Evolutionary conservation across 495 filamentous ascomycete species (phyloP).

Genomic region (Trichocladium antarcticum): DNA sequence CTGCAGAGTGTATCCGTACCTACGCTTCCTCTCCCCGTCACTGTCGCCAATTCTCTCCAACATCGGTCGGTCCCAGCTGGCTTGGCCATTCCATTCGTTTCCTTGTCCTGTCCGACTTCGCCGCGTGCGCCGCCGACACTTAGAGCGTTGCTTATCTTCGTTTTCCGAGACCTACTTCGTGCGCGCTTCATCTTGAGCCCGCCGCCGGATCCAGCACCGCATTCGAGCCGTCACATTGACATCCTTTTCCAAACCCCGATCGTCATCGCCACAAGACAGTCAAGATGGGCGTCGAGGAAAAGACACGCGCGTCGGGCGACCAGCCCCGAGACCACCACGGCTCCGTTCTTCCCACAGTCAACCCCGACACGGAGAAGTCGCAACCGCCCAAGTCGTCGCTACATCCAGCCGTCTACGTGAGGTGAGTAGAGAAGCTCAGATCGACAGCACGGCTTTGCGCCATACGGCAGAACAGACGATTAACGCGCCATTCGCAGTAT

Average conservation of each 20-base stretch:
- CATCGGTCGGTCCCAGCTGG: constrained; percentile 18
- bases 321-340: constrained; percentile 45
- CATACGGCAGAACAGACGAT: neutral
- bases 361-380: constrained; percentile 57
- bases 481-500: constrained; percentile 40
- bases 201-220: constrained; percentile 3
- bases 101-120: constrained; percentile 1
- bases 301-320: constrained; percentile 69
- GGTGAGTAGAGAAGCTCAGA: constrained; percentile 44
- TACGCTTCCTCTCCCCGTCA: constrained; percentile 5
- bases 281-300: constrained; percentile 52
- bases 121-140: constrained; percentile 11
- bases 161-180: constrained; percentile 4
- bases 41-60: constrained; percentile 2
- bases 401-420: constrained; percentile 82
- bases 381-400: constrained; percentile 49
- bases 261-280: neutral
- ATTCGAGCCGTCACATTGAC: neutral
- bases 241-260: neutral
- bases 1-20: neutral
- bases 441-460: neutral
- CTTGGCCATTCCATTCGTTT: constrained; percentile 32
- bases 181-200: neutral
- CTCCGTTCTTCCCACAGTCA: constrained; percentile 67
- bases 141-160: neutral